Percentiles rank a stretch among this genome's conserved stretches.
phyloP scores from a whole-genome alignment of 768 basidiomycete genomes.

The Boletus coccyginus region DNA sequence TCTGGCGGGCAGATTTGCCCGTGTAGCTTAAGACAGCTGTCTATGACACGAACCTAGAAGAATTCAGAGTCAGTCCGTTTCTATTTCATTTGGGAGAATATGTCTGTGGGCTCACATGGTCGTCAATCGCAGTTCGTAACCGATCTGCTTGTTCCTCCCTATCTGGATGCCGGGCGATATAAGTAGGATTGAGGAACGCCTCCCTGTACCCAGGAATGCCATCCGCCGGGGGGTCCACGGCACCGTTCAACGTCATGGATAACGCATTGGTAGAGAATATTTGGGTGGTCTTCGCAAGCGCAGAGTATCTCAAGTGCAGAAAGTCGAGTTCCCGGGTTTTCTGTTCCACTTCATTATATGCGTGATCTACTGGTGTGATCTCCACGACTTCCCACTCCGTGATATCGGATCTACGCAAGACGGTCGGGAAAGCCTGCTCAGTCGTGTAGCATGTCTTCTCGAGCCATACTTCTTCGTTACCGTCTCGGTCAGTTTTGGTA shows the following conservation, averaged over 20 bases:
- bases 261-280: slow-evolving; percentile 74
- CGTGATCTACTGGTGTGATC: slow-evolving; percentile 83
- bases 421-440: slow-evolving; percentile 88
- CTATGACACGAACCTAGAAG: slow-evolving; percentile 70
- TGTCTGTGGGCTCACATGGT: slow-evolving; percentile 53
- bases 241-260: slow-evolving; percentile 83
- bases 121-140: slow-evolving; percentile 72
- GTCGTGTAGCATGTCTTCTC: slow-evolving; percentile 89
- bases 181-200: slow-evolving; percentile 71
- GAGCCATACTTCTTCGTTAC: slow-evolving; percentile 74
- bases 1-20: slow-evolving; percentile 78
- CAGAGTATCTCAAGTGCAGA: slow-evolving; percentile 67
- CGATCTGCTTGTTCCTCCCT: slow-evolving; percentile 69
- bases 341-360: slow-evolving; percentile 74
- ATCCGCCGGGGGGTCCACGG: slow-evolving; percentile 78
- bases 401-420: slow-evolving; percentile 86
- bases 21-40: slow-evolving; percentile 82
- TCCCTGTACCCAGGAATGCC: slow-evolving; percentile 76
- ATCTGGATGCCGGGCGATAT: slow-evolving; percentile 65
- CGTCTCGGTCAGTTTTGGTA: slow-evolving; percentile 60
- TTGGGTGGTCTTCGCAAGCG: slow-evolving; percentile 75
- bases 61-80: slow-evolving; percentile 1
- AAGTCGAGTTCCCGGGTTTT: slow-evolving; percentile 76
- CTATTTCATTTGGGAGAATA: neutral
- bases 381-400: slow-evolving; percentile 66